Conservation (phyloP, 2,329 filamentous ascomycete genomes). For the Cercospora canescens region DNA sequence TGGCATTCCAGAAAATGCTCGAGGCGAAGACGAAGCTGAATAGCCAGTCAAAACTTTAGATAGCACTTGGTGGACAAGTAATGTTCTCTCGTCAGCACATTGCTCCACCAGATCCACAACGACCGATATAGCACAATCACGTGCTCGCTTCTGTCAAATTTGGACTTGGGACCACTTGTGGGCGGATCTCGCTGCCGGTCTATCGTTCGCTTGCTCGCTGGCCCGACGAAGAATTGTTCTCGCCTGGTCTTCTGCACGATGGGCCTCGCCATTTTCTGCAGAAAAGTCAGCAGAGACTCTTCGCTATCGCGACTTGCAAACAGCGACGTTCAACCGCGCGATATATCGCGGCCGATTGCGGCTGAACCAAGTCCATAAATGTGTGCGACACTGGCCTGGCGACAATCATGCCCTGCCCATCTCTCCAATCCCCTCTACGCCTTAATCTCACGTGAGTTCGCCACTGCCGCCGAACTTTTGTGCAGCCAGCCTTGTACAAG, state of each 20-base stretch:
- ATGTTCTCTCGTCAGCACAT: slow-evolving; percentile 4
- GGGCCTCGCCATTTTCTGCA: slow-evolving; percentile 12
- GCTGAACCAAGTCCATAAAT: background rate
- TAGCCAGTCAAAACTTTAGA: slow-evolving; percentile 28
- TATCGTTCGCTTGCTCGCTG: slow-evolving; percentile 1
- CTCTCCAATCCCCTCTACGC: background rate
- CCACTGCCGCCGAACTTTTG: background rate
- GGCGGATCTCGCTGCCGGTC: background rate
- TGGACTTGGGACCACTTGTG: background rate
- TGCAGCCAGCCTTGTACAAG: background rate
- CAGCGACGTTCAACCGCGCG: slow-evolving; percentile 5
- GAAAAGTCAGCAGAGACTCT: slow-evolving; percentile 3
- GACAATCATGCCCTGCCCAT: too few species aligned
- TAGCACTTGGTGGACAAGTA: slow-evolving; percentile 8
- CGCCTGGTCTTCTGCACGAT: slow-evolving; percentile 4
- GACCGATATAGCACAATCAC: slow-evolving; percentile 11
- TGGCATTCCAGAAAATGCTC: slow-evolving; percentile 73
- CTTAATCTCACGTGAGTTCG: background rate
- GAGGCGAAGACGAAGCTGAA: slow-evolving; percentile 39
- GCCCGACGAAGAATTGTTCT: slow-evolving; percentile 7
- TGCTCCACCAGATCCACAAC: slow-evolving; percentile 2
- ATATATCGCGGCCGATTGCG: slow-evolving; percentile 7
- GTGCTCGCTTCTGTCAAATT: background rate
- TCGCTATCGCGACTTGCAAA: background rate
- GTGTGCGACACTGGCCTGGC: too few species aligned